These are phyloP conservation scores for Dipodascus albidus DNA, from an alignment of 805 yeast species.

Conservation along the genomic window DNA sequence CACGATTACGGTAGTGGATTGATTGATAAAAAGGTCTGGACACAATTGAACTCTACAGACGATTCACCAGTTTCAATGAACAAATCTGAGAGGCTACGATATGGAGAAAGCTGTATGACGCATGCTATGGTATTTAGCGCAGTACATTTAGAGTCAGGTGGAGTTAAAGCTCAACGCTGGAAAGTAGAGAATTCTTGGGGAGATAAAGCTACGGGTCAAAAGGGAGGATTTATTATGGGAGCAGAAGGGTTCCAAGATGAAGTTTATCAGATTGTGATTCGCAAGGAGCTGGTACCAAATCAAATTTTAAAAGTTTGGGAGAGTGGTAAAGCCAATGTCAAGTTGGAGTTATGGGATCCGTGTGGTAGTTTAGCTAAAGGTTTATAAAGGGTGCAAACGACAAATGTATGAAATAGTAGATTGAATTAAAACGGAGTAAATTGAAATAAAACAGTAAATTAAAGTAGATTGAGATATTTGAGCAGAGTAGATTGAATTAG, in stretches of 20 bases:
- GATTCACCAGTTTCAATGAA: constrained; percentile 31
- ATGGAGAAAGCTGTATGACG: constrained; percentile 70
- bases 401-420: neutral
- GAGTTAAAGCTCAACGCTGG: constrained; percentile 48
- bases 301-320: neutral
- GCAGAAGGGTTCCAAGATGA: constrained; percentile 65
- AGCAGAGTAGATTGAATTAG: too few relatives aligned
- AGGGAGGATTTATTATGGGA: constrained; percentile 61
- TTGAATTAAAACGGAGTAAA: neutral
- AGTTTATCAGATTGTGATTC: constrained; percentile 61
- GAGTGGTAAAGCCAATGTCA: neutral
- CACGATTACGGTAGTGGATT: constrained; percentile 53
- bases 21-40: constrained; percentile 58
- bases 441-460: neutral
- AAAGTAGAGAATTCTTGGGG: constrained; percentile 77
- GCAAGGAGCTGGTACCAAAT: constrained; percentile 37
- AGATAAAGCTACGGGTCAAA: constrained; percentile 43
- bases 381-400: neutral
- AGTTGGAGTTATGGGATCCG: neutral
- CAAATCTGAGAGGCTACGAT: constrained; percentile 59
- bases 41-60: constrained; percentile 40
- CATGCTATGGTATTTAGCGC: constrained; percentile 85
- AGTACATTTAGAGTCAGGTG: constrained; percentile 56
- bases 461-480: too few relatives aligned
- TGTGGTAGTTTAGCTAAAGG: neutral